Evolutionary conservation across 352 stramenopile genomes (phyloP), one percentile per base, ranked within the genome.

Genomic region (Phytophthora ramorum): DNA sequence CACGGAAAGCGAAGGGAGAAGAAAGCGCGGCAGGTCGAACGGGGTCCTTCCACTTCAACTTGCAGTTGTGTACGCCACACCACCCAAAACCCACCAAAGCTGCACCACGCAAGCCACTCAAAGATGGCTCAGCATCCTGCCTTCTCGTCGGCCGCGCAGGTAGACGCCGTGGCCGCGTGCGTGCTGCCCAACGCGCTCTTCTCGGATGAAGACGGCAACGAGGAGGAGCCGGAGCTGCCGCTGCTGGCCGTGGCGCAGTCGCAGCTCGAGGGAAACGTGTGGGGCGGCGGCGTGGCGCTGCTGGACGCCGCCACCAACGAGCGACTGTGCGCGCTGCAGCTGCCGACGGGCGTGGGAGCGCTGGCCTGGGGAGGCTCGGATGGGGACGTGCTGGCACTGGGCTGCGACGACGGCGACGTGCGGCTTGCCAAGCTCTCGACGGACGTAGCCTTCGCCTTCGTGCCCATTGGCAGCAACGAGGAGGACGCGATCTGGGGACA

Each of bases 401-500:
- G 71, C n/a, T 92, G 87, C 37, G 87, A 95, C 56, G 87, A 91
- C 49, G 85, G 87, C 48, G 85, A 95, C 48, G 74, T 93, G 51
- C 67, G 73, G 48, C 68, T 93, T 14, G 58, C 76, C 28, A 69
- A 63, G 30, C 47, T 88, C 12, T 66, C 64, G 40, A 73, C 57
- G 22, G 73, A 87, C 34, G 75, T 71, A 19, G 71, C 75, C 0
- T 68, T 77, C 37, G 61, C 65, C 4, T 79, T 92, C n/a, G 58
- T 76, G 47, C 78, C 81, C 3, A 49, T 83, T 8, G 54, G 35
- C 20, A 48, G 24, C 24, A 47, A 24, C 9, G 44, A 63, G 0
- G 48, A 59, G 9, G 69, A 70, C 24, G 52, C 50, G 26, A 47
- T 56, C 45, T 76, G 61, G 51, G 83, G 84, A 41, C 87, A 95